phyloP scores from a whole-genome alignment of 2,329 filamentous ascomycete genomes.

The Aspergillus aculeatus region DNA sequence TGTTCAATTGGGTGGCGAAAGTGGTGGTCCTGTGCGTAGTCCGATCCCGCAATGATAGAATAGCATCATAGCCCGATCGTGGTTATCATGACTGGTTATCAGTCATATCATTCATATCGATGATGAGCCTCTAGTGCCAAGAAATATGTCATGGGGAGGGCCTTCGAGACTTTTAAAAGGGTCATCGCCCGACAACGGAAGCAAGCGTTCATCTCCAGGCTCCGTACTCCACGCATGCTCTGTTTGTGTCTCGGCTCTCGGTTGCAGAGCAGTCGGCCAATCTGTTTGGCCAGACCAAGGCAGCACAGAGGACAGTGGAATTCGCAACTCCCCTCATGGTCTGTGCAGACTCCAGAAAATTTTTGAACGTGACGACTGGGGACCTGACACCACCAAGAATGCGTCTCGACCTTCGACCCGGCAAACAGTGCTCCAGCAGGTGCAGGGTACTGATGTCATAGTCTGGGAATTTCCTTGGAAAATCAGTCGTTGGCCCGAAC shows the following conservation, averaged over 20 bases:
- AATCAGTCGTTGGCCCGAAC: background rate
- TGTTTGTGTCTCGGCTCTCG: background rate
- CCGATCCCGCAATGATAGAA: background rate
- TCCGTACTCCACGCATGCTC: background rate
- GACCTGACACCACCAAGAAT: background rate
- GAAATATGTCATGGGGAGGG: background rate
- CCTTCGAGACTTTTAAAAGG: background rate
- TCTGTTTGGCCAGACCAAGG: conserved; percentile 4
- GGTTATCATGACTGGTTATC: background rate
- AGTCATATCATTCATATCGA: background rate
- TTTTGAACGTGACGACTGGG: background rate
- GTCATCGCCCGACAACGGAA: background rate
- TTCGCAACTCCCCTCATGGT: conserved; percentile 7
- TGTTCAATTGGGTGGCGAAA: background rate
- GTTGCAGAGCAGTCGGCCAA: conserved; percentile 1
- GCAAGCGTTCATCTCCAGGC: background rate
- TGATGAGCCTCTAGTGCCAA: background rate
- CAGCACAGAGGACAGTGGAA: conserved; percentile 3
- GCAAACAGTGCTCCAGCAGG: background rate
- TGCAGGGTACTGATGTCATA: conserved; percentile 5
- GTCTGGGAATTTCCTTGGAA: conserved; percentile 3
- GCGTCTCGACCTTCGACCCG: background rate
- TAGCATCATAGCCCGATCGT: background rate
- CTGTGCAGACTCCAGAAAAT: background rate
- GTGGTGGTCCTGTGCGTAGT: background rate